These are phyloP conservation scores for Sporothrix pallida DNA, from an alignment of 2,329 filamentous ascomycete species.

Conservation along the genomic window DNA sequence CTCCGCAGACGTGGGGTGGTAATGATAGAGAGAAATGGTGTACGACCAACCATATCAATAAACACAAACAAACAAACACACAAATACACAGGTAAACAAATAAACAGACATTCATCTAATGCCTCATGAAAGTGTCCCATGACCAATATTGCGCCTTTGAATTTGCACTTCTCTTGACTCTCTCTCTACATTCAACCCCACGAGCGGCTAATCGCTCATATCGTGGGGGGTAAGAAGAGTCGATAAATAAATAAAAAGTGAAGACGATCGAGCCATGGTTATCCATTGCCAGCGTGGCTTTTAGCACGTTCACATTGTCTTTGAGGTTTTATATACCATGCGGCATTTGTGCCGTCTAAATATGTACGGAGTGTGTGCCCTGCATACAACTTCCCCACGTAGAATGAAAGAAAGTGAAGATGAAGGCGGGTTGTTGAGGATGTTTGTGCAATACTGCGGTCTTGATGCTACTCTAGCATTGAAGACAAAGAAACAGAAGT, in stretches of 20 bases:
- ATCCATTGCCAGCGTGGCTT: background rate
- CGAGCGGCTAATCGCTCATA: background rate
- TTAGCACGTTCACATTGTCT: background rate
- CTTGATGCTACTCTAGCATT: no score
- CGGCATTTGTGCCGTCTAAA: background rate
- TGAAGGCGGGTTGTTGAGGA: background rate
- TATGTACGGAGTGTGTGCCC: background rate
- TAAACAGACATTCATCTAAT: background rate
- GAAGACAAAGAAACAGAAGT: background rate
- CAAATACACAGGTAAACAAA: background rate
- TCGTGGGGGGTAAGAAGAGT: background rate
- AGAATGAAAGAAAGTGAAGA: background rate
- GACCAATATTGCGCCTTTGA: background rate
- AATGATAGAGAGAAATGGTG: conserved; percentile 11
- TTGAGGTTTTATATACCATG: background rate
- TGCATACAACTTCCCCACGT: conserved; percentile 1
- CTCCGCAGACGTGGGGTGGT: conserved; percentile 10
- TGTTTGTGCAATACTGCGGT: no score
- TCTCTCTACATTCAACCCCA: background rate
- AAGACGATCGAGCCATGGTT: background rate
- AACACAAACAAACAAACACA: background rate
- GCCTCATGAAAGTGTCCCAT: background rate
- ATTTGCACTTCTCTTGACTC: background rate
- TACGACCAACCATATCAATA: background rate
- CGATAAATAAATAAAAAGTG: no score